Percentiles rank a stretch among this genome's conserved stretches.
Conservation (phyloP, 2,329 filamentous ascomycete genomes). For the Emergomyces orientalis region DNA sequence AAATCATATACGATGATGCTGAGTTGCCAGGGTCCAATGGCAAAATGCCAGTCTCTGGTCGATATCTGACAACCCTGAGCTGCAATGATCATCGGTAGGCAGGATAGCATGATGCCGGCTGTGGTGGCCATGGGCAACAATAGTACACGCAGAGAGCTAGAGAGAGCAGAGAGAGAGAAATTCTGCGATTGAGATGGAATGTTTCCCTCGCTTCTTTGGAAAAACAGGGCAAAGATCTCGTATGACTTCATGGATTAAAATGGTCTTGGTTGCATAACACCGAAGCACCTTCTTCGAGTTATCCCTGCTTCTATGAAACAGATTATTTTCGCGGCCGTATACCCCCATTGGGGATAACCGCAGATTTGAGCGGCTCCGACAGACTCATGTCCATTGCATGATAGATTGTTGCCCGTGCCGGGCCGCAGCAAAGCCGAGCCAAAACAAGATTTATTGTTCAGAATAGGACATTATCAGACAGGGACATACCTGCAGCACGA, state of each 20-base stretch:
- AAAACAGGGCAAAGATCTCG: not conserved
- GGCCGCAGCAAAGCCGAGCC: not conserved
- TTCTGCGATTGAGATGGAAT: not conserved
- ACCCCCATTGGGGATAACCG: not conserved
- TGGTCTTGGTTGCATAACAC: not conserved
- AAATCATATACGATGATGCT: not conserved
- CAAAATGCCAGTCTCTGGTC: not conserved
- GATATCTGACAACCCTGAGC: not conserved
- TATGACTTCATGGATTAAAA: not conserved
- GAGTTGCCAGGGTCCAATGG: not conserved
- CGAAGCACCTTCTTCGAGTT: not conserved
- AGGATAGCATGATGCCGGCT: not conserved
- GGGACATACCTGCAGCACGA: no score
- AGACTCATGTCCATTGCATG: not conserved
- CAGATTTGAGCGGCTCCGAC: not conserved
- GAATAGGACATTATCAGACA: not conserved
- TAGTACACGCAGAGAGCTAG: not conserved
- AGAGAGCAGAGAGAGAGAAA: not conserved
- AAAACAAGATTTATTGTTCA: not conserved
- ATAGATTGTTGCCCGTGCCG: not conserved
- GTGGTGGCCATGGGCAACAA: not conserved
- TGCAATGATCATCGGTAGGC: not conserved
- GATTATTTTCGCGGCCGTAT: not conserved
- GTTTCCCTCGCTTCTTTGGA: not conserved
- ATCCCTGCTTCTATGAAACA: not conserved